Conservation (phyloP, 495 filamentous ascomycete genomes). For the Annulohypoxylon nitens region DNA sequence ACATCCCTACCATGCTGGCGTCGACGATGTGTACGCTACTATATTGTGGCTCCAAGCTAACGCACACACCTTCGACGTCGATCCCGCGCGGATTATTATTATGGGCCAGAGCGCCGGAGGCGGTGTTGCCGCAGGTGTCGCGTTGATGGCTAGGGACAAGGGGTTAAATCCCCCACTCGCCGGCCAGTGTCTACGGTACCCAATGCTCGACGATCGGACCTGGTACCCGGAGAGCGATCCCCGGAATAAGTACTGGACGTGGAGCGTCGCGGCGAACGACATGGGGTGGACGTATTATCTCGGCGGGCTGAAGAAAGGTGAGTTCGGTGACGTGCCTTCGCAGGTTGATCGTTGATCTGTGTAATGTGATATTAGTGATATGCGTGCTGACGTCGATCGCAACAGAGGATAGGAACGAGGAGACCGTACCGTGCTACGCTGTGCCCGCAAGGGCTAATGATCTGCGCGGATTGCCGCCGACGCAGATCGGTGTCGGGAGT, state of each 20-base stretch:
- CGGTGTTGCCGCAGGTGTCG: conserved; percentile 52
- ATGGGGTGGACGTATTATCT: conserved; percentile 52
- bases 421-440: conserved; percentile 47
- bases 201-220: conserved; percentile 61
- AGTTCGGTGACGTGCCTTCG: background rate
- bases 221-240: conserved; percentile 39
- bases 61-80: conserved; percentile 49
- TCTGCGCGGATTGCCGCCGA: conserved; percentile 53
- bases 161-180: conserved; percentile 45
- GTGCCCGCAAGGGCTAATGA: conserved; percentile 52
- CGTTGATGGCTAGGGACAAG: conserved; percentile 54
- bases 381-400: background rate
- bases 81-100: conserved; percentile 55
- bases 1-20: conserved; percentile 48
- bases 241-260: conserved; percentile 50
- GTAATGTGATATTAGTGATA: background rate
- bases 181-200: conserved; percentile 54
- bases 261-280: conserved; percentile 51
- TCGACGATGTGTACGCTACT: conserved; percentile 55
- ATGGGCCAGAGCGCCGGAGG: conserved; percentile 59
- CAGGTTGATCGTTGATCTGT: background rate
- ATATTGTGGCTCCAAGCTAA: conserved; percentile 50
- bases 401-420: conserved; percentile 20
- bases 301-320: conserved; percentile 20
- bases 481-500: conserved; percentile 55